Conservation (phyloP, 2,329 filamentous ascomycete species). For the Cordyceps pruinosa region DNA sequence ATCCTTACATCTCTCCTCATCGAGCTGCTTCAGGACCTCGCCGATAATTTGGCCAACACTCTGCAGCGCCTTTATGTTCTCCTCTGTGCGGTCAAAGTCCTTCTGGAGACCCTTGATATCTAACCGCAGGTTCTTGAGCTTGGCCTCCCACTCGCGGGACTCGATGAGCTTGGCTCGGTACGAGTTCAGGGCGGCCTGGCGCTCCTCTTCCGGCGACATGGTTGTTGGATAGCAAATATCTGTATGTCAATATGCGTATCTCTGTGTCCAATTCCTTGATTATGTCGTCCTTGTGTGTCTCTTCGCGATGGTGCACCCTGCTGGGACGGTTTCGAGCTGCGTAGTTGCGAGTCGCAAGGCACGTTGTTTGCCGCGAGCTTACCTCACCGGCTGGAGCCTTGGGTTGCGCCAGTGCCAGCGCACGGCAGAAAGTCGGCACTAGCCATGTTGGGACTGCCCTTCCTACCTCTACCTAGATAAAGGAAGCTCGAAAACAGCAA, state of each 20-base stretch:
- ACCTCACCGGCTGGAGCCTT: slow-evolving; percentile 33
- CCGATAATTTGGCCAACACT: slow-evolving; percentile 99
- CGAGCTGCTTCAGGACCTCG: slow-evolving; percentile 96
- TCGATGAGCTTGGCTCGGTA: slow-evolving; percentile 82
- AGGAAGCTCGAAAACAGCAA: neutral
- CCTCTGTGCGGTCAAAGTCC: slow-evolving; percentile 94
- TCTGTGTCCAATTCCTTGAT: neutral
- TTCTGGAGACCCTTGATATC: slow-evolving; percentile 94
- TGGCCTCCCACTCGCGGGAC: slow-evolving; percentile 97
- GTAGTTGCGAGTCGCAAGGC: neutral
- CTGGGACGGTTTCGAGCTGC: neutral
- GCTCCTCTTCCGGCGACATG: slow-evolving; percentile 52
- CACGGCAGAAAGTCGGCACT: slow-evolving; percentile 12
- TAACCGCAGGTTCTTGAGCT: slow-evolving; percentile 86
- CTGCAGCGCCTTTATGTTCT: slow-evolving; percentile 98
- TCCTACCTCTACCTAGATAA: no score
- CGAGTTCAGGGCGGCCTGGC: slow-evolving; percentile 64
- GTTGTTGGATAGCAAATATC: slow-evolving; percentile 15
- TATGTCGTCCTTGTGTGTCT: neutral
- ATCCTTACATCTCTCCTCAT: slow-evolving; percentile 90
- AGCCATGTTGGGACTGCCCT: slow-evolving; percentile 1
- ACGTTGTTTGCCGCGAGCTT: slow-evolving; percentile 24
- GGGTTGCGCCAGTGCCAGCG: slow-evolving; percentile 6
- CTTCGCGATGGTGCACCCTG: neutral
- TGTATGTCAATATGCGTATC: neutral